phyloP scores from a whole-genome alignment of 768 basidiomycete species.

The Mycena haematopus region DNA sequence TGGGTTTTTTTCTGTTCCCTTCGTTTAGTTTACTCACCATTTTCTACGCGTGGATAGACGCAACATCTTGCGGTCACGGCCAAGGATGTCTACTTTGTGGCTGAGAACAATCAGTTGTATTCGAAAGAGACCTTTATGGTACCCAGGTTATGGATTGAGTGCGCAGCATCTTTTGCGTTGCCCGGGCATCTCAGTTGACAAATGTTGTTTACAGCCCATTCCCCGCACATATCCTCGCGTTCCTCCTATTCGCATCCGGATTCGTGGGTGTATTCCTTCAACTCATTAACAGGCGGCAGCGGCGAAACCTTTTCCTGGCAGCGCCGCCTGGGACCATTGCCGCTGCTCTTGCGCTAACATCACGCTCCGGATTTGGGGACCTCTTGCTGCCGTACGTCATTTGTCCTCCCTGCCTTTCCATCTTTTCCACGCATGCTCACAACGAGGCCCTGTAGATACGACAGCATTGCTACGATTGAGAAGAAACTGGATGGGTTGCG shows the following conservation, averaged over 20 bases:
- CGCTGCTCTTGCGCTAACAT: conserved; percentile 58
- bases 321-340: conserved; percentile 68
- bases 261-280: conserved; percentile 55
- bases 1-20: conserved; percentile 37
- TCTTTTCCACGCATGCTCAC: not conserved
- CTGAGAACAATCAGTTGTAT: conserved; percentile 42
- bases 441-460: conserved; percentile 41
- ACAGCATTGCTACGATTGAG: conserved; percentile 51
- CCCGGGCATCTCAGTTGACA: not conserved
- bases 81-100: conserved; percentile 64
- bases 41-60: conserved; percentile 45
- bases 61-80: conserved; percentile 65
- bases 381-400: conserved; percentile 52
- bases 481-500: conserved; percentile 55
- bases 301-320: conserved; percentile 57
- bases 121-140: conserved; percentile 48
- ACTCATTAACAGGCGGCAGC: conserved; percentile 50
- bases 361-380: conserved; percentile 67
- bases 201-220: conserved; percentile 49
- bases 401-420: not conserved
- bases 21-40: not conserved
- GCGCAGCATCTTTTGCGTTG: conserved; percentile 34
- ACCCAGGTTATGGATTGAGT: conserved; percentile 67
- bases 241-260: conserved; percentile 55
- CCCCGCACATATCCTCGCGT: conserved; percentile 57